Evolutionary conservation across 306 rosid species (phyloP), one percentile per base, ranked within the genome.

Genomic region (Prunus dulcis): DNA sequence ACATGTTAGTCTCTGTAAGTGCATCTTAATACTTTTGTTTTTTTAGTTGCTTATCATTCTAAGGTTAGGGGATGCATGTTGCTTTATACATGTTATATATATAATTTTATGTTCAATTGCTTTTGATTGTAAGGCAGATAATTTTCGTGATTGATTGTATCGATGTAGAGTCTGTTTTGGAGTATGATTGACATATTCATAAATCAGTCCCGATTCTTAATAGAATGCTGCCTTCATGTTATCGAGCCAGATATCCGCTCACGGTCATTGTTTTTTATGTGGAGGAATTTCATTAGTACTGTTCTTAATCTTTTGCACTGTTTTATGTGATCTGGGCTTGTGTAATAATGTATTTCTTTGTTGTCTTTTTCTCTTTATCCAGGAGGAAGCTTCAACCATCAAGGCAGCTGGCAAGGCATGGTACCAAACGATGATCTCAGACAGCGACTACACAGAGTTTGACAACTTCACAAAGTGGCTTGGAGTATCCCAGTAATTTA

Each of bases 401-500:
- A 79, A 70, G 75, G 79, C 82, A 0, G 87, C 87, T 5, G 87
- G 87, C 9, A 84, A 84, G 49, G 84, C 82, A 1, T 84, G 84
- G 84, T 80, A 80, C 62, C 60, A 80, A 65, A 80, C 84, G 0
- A 84, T 84, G 87, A 80, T 80, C 46, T 83, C 87, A 12, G 87
- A 83, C 74, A 83, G 83, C 1, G 86, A 83, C 51, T 83, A 83
- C 75, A 83, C 86, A 0, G 86, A 83, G 81, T 83, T 83, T 12
- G 87, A 84, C 3, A 70, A 67, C 64, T 84, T 84, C 79, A 53
- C 84, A 5, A 84, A 84, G 78, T 84, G 81, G 87, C 81, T 83
- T 0, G 82, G 80, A 0, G 80, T 74, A 12, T 74, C 86, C 20
- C 80, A 82, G 85, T 82, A 43, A 82, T 75, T n/a, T 30, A 12